Base-by-base conservation (phyloP, 2,329 filamentous ascomycete species). In the Keithomyces neogunnii region DNA sequence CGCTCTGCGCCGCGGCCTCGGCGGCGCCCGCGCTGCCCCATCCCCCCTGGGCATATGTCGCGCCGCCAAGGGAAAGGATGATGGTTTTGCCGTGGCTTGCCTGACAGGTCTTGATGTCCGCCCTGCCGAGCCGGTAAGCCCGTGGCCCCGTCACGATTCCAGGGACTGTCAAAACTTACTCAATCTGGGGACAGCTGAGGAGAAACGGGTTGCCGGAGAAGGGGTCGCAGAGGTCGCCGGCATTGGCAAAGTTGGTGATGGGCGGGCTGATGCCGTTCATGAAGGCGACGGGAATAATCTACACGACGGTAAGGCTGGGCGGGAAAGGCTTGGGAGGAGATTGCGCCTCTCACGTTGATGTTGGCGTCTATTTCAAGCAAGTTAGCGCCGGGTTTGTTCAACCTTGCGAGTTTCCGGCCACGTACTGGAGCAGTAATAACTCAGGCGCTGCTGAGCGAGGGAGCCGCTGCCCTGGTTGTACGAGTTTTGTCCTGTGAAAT, bases 61-160 rank as follows among this genome's bases (percentile, higher is more conserved):
- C 81, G 33, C 87, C 86, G 19, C 85, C 86, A 44, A 90, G 73
- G 3, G 86, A 89, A 8, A 90, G 73, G 44, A 88, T 63, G 57
- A 90, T 83, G 1, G 84, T 88, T 68, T 89, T 90, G 55, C 78
- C 78, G 54, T 81, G 69, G 4, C 63, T 67, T 11, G 66, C 58
- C 64, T 90, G 86, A 67, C 86, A 91, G 8, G 73, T 61, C 53
- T 70, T 66, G 57, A 81, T 80, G 55, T 80, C 77, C 40, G 66
- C 67, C 57, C 72, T 74, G 45, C 28, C 4, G 5, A 44, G 28
- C 19, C 19, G 7, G 40, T 44, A 5, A 44, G 40, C 26, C 8
- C 13, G 9, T 39, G 36, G 36, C 7, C 4, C 8, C n/a, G 30
- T 5, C 4, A 11, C 6, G 26, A 30, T 30, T 36, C n/a, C 13